Conservation (phyloP, 805 yeast genomes). For the Candida xiaguanensis region DNA sequence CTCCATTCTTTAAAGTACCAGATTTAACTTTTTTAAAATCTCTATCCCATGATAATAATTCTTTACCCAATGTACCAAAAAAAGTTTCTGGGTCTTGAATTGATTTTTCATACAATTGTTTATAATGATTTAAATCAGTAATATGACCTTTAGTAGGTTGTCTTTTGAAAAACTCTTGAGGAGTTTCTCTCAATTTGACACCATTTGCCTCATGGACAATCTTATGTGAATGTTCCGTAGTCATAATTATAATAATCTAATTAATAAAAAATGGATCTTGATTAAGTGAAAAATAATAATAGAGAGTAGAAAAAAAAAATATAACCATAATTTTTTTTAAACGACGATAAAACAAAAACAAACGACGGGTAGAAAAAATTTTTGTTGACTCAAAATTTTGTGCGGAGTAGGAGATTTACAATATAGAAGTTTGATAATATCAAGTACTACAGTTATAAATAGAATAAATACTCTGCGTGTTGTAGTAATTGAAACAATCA, state of each 20-base stretch:
- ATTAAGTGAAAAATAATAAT: not conserved
- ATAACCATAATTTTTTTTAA: not conserved
- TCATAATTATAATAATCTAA: constrained; percentile 16
- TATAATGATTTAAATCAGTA: constrained; percentile 62
- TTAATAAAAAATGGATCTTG: constrained; percentile 1
- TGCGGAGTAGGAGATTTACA: constrained; percentile 1
- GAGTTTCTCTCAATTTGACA: constrained; percentile 47
- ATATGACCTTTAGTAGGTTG: constrained; percentile 63
- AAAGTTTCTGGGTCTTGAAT: constrained; percentile 76
- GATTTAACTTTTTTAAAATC: constrained; percentile 63
- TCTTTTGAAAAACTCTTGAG: constrained; percentile 50
- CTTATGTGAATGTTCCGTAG: constrained; percentile 29
- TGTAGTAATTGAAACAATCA: no score
- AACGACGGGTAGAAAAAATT: not conserved
- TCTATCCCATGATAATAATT: constrained; percentile 74
- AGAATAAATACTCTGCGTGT: no score
- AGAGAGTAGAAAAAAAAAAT: not conserved
- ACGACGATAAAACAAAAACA: not conserved
- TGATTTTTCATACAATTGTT: constrained; percentile 65
- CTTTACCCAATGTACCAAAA: constrained; percentile 73
- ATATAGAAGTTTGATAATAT: no score
- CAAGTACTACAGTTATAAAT: no score
- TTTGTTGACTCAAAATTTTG: constrained; percentile 1
- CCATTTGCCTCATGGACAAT: constrained; percentile 64
- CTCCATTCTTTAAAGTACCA: constrained; percentile 59